Conservation (phyloP, 1,284 basidiomycete genomes). For the Exsudoporus floridanus region DNA sequence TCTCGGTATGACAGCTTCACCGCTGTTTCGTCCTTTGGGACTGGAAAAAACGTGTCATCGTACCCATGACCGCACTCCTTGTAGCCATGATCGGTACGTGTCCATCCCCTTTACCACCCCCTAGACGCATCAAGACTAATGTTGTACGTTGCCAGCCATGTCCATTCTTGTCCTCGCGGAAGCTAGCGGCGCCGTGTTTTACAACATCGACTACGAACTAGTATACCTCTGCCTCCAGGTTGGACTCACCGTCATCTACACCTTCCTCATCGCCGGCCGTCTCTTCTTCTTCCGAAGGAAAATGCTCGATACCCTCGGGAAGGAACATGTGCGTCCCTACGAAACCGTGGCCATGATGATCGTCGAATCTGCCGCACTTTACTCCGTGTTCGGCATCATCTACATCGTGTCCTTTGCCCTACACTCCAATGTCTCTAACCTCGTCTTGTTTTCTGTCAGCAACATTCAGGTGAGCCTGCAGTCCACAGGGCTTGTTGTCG, state of each 20-base stretch:
- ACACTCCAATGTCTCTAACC: conserved; percentile 22
- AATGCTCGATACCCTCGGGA: conserved; percentile 18
- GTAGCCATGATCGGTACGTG: conserved; percentile 27
- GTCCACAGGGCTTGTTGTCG: neutral
- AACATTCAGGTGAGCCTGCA: conserved; percentile 25
- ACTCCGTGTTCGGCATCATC: conserved; percentile 16
- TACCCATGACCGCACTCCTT: conserved; percentile 26
- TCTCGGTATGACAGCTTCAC: conserved; percentile 19
- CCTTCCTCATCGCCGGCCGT: conserved; percentile 29
- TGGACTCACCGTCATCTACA: conserved; percentile 32
- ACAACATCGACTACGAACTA: conserved; percentile 27
- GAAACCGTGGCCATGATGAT: conserved; percentile 19
- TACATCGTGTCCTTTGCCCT: conserved; percentile 25
- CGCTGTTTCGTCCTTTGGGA: conserved; percentile 33
- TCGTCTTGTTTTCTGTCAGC: conserved; percentile 23
- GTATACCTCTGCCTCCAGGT: conserved; percentile 32
- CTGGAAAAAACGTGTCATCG: conserved; percentile 17
- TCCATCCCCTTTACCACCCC: neutral
- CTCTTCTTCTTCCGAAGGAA: conserved; percentile 21
- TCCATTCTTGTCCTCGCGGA: conserved; percentile 28
- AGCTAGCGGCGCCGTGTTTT: conserved; percentile 23
- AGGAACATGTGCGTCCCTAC: conserved; percentile 25
- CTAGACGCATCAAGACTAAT: neutral
- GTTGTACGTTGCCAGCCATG: conserved; percentile 12
- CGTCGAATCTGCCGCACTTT: conserved; percentile 29